phyloP scores from a whole-genome alignment of 164 flowering plant genomes.

The Stephania cephalantha region DNA sequence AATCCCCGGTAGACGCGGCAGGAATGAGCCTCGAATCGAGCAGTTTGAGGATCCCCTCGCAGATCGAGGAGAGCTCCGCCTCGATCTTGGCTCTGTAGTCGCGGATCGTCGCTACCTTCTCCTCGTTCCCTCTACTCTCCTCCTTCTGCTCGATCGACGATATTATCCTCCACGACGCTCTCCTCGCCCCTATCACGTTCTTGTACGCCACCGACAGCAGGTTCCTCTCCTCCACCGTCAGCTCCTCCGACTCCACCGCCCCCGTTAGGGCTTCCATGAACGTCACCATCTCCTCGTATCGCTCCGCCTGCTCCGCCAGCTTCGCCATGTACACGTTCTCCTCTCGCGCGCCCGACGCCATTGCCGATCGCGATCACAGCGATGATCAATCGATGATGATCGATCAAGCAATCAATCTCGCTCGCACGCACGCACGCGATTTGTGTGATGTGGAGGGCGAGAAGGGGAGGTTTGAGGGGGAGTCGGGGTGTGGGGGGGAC shows the following conservation, averaged over 20 bases:
- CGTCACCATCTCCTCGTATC: slow-evolving; percentile 83
- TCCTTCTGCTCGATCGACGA: slow-evolving; percentile 77
- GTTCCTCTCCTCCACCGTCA: slow-evolving; percentile 65
- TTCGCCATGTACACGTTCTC: slow-evolving; percentile 65
- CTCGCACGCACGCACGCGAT: too few relatives aligned
- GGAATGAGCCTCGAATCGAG: slow-evolving; percentile 58
- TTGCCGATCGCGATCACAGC: neutral
- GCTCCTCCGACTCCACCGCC: slow-evolving; percentile 50
- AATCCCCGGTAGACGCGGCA: slow-evolving; percentile 51
- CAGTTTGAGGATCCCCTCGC: slow-evolving; percentile 61
- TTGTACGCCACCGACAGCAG: slow-evolving; percentile 74
- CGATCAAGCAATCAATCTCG: too few relatives aligned
- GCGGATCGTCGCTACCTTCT: slow-evolving; percentile 51
- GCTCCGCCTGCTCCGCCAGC: slow-evolving; percentile 74
- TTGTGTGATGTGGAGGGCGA: neutral
- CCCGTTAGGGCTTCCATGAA: slow-evolving; percentile 70
- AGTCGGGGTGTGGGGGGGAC: too few relatives aligned
- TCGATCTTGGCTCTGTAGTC: slow-evolving; percentile 75
- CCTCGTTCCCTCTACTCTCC: slow-evolving; percentile 73
- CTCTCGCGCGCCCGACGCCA: slow-evolving; percentile 36
- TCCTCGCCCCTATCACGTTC: slow-evolving; percentile 71
- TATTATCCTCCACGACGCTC: slow-evolving; percentile 75
- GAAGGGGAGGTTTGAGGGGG: neutral
- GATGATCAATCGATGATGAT: too few relatives aligned
- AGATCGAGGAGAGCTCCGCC: slow-evolving; percentile 58